Percentiles rank a stretch among this genome's conserved stretches.
Conservation (phyloP, 352 stramenopile genomes). For the Nothophytophthora sp. region DNA sequence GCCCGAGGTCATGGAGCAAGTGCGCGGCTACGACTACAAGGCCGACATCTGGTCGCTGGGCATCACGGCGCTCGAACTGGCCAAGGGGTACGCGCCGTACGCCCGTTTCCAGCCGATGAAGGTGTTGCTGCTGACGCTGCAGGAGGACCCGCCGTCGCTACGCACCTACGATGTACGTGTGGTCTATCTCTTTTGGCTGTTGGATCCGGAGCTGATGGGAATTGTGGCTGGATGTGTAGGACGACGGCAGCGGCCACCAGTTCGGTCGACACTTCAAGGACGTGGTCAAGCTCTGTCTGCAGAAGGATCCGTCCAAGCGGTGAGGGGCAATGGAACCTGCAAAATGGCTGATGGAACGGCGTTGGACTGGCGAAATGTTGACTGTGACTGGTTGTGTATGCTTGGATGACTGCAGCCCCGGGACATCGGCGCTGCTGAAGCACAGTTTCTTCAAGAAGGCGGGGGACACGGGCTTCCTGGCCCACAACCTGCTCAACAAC, state of each 20-base stretch:
- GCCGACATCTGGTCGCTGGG: constrained; percentile 99
- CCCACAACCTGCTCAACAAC: constrained; percentile 65
- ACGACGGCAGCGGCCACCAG: constrained; percentile 81
- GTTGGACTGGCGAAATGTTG: neutral
- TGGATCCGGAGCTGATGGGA: neutral
- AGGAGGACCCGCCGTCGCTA: constrained; percentile 95
- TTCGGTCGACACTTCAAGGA: constrained; percentile 89
- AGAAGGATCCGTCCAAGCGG: constrained; percentile 88
- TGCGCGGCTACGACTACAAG: constrained; percentile 94
- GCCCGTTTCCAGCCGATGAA: constrained; percentile 99
- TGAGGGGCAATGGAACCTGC: constrained; percentile 18
- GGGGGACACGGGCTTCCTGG: constrained; percentile 65
- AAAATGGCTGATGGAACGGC: neutral
- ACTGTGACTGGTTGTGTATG: neutral
- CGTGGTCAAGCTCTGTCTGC: constrained; percentile 88
- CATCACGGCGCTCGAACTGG: constrained; percentile 98
- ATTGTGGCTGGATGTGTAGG: constrained; percentile 27
- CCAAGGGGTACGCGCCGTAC: constrained; percentile 99
- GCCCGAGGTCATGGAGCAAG: constrained; percentile 93
- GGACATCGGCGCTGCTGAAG: constrained; percentile 81
- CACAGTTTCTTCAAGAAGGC: constrained; percentile 92
- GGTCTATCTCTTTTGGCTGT: neutral
- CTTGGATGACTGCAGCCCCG: constrained; percentile 45
- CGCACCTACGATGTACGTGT: constrained; percentile 85
- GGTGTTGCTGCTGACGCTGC: constrained; percentile 95